Evolutionary conservation across 768 basidiomycete species (phyloP), one percentile per base, ranked within the genome.

Genomic region (Heimioporus sp.): DNA sequence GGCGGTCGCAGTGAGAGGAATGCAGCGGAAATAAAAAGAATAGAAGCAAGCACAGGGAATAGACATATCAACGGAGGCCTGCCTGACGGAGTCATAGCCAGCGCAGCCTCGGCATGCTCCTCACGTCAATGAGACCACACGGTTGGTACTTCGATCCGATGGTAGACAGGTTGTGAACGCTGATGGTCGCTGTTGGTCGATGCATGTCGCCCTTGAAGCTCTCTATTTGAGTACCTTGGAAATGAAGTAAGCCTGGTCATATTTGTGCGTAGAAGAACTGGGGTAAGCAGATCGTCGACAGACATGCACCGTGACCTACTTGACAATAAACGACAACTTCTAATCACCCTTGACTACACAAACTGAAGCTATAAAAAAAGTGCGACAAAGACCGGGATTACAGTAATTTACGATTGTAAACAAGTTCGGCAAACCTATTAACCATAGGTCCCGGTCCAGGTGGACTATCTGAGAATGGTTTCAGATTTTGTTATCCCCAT

Each of bases 161-260:
- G 1, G 78, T 80, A 5, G 80, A 73, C 2, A 80, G 58, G 46
- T 73, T 66, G 63, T 75, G 78, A 40, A 79, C 64, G 44, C 55
- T 63, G 45, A 79, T 56, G 28, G 54, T 62, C 21, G 79, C 76
- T 2, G 48, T n/a, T n/a, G n/a, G n/a, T n/a, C n/a, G n/a, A n/a
- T n/a, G 55, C 11, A 65, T 60, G 60, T 74, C 75, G 46, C 77
- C 56, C 52, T 73, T 68, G 57, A 75, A 57, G 42, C 78, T 68
- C 45, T 78, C 75, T 11, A 48, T 36, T 59, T 80, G 78, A 57
- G 79, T 32, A 64, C 55, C 51, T 45, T 55, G 20, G 54, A 59
- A 36, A 60, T 49, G 40, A 72, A 41, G 58, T 78, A 80, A 32
- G 59, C 46, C 47, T 73, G 68, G 11, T 5, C 51, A 56, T 72